Conservation (phyloP, 2,329 filamentous ascomycete genomes). For the Metarhizium robertsii region DNA sequence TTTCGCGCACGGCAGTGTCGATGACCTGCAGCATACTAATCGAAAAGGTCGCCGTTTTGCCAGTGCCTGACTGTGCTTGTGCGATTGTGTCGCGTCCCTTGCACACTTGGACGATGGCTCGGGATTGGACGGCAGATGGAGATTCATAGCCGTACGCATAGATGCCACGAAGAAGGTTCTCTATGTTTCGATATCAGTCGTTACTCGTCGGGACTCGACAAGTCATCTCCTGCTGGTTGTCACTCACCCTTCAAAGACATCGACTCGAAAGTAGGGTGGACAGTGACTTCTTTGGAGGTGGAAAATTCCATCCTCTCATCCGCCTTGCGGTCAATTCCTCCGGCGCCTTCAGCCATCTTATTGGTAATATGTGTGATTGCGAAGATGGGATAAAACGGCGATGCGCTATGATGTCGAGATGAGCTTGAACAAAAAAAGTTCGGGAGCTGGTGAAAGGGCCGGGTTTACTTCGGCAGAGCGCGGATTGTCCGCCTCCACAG, state of each 20-base stretch:
- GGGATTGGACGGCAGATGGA: constrained; percentile 92
- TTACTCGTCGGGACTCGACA: background rate
- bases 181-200: constrained; percentile 27
- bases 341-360: constrained; percentile 76
- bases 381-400: background rate
- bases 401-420: background rate
- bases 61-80: constrained; percentile 92
- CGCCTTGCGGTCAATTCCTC: constrained; percentile 75
- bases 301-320: constrained; percentile 98
- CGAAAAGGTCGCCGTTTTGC: constrained; percentile 94
- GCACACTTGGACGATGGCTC: constrained; percentile 97
- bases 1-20: constrained; percentile 85
- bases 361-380: background rate
- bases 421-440: constrained; percentile 16
- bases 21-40: constrained; percentile 96
- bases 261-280: constrained; percentile 86
- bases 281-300: constrained; percentile 95
- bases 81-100: constrained; percentile 98
- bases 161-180: constrained; percentile 91
- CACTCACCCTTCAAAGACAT: constrained; percentile 79
- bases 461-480: constrained; percentile 21
- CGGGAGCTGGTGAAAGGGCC: constrained; percentile 15
- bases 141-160: constrained; percentile 99
- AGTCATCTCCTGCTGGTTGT: constrained; percentile 11
- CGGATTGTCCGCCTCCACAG: background rate